A percentile compares a stretch with the other conserved stretches of the same genome.
These are phyloP conservation scores for Trypanosoma platydactyli DNA, from an alignment of 208 protist genomes.

Conservation along the genomic window DNA sequence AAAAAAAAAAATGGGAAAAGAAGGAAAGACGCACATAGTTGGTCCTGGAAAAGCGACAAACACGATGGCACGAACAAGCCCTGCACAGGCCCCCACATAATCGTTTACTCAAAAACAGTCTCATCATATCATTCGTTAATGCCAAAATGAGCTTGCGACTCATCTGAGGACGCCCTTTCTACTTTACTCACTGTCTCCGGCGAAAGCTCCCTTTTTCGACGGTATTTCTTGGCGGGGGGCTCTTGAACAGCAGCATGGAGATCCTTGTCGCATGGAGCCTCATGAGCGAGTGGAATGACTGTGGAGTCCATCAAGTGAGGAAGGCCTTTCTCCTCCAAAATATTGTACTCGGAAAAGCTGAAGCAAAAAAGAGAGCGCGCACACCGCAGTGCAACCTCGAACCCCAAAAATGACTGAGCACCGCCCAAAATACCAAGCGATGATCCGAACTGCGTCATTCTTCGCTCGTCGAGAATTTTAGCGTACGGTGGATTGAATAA, in stretches of 20 bases:
- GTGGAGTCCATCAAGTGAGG: constrained; percentile 59
- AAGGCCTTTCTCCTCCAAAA: constrained; percentile 82
- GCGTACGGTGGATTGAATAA: constrained; percentile 87
- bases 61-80: too few species aligned
- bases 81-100: background rate
- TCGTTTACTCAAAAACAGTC: background rate
- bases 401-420: constrained; percentile 78
- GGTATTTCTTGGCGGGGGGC: constrained; percentile 11
- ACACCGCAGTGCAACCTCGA: constrained; percentile 84
- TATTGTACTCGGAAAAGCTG: constrained; percentile 65
- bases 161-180: background rate
- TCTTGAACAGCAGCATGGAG: background rate
- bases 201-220: constrained; percentile 25
- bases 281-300: constrained; percentile 37
- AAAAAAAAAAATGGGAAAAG: background rate
- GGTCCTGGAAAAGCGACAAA: too few species aligned
- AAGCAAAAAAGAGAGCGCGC: constrained; percentile 78
- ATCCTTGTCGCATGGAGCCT: background rate
- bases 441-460: constrained; percentile 28
- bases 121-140: background rate
- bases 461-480: constrained; percentile 47
- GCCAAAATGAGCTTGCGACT: background rate
- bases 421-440: constrained; percentile 46
- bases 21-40: background rate
- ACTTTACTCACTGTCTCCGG: constrained; percentile 9